Percentiles rank a stretch among this genome's conserved stretches.
Evolutionary conservation across 345 rosid species (phyloP).

Genomic region (Eucalyptus pauciflora): DNA sequence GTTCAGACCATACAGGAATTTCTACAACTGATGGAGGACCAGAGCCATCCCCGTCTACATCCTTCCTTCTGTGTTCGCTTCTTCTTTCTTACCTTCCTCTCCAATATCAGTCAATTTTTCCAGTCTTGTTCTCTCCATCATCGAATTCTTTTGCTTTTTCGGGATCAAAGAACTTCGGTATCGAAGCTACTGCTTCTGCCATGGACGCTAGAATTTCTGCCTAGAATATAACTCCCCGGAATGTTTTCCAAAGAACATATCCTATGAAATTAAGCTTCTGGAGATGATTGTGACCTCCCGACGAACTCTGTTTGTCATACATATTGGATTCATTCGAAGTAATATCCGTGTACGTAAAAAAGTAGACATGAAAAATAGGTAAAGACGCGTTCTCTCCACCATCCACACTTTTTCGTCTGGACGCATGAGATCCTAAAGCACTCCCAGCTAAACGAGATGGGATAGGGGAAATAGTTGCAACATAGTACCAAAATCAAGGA

Average conservation of each 20-base stretch:
- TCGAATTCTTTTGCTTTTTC: background rate
- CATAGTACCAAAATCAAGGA: background rate
- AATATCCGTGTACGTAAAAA: background rate
- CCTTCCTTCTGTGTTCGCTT: background rate
- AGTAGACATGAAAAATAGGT: background rate
- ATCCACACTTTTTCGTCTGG: background rate
- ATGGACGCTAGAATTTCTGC: background rate
- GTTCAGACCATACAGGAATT: background rate
- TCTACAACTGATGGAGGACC: background rate
- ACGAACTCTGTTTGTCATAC: background rate
- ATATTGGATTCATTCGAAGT: background rate
- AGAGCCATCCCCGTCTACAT: background rate
- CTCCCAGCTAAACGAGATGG: background rate
- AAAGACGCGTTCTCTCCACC: background rate
- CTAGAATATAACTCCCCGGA: background rate
- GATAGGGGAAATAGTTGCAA: background rate
- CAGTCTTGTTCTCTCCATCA: background rate
- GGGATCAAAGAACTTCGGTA: background rate
- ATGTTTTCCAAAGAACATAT: background rate
- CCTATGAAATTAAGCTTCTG: background rate
- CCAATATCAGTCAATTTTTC: background rate
- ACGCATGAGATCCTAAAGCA: background rate
- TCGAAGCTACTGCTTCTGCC: background rate
- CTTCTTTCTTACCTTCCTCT: background rate
- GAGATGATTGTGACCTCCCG: background rate